phyloP scores from a whole-genome alignment of 106 monocot species.

The Narthecium ossifragum region DNA sequence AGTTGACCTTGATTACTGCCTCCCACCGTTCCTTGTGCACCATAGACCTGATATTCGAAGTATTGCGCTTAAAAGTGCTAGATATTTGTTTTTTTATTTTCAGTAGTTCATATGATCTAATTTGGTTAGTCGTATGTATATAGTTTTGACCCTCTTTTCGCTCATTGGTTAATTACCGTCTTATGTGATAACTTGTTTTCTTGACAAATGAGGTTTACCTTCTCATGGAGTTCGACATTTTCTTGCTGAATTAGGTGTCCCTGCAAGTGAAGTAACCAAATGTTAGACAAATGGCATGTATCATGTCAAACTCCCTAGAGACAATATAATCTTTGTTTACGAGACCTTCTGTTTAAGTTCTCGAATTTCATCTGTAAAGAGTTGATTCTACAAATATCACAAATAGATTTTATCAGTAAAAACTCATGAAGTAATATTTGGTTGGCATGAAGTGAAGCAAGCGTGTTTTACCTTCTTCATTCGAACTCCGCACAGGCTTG shows the following conservation, averaged over 20 bases:
- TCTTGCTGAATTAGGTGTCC: slow-evolving; percentile 46
- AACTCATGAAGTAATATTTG: neutral
- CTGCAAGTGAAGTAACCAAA: slow-evolving; percentile 16
- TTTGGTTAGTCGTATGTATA: neutral
- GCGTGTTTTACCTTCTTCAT: slow-evolving; percentile 16
- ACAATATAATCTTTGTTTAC: neutral
- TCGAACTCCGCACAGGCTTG: slow-evolving; percentile 5
- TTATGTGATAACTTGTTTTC: slow-evolving; percentile 39
- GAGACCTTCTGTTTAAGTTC: slow-evolving; percentile 34
- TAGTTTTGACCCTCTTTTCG: neutral
- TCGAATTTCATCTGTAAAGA: slow-evolving; percentile 39
- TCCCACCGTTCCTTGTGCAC: neutral
- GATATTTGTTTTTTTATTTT: neutral
- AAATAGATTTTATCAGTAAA: neutral
- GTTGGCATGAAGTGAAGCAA: neutral
- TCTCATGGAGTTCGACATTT: slow-evolving; percentile 49
- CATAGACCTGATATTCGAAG: slow-evolving; percentile 24
- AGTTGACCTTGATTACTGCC: slow-evolving; percentile 4
- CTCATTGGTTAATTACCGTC: slow-evolving; percentile 24
- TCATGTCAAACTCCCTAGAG: neutral
- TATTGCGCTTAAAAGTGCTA: neutral
- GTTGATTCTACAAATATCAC: slow-evolving; percentile 23
- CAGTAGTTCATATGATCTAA: neutral
- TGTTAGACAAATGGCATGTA: neutral
- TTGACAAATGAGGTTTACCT: slow-evolving; percentile 37